phyloP scores from a whole-genome alignment of 2,329 filamentous ascomycete species.

The Arthrobotrys musiformis region DNA sequence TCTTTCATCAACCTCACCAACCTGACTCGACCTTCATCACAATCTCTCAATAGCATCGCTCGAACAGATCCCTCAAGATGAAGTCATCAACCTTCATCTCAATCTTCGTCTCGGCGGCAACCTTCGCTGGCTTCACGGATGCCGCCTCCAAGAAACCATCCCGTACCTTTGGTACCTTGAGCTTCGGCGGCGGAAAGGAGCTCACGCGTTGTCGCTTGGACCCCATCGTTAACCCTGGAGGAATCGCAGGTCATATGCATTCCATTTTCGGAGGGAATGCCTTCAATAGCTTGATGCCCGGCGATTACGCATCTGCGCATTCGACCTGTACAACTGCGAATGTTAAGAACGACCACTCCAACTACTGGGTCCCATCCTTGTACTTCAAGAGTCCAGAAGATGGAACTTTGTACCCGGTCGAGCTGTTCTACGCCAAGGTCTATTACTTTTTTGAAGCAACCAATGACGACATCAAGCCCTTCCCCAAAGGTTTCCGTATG shows the following conservation, averaged over 20 bases:
- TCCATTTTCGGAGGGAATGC: constrained; percentile 76
- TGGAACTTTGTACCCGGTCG: constrained; percentile 39
- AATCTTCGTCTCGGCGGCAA: constrained; percentile 9
- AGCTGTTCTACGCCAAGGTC: constrained; percentile 48
- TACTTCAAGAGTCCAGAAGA: constrained; percentile 68
- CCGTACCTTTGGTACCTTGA: constrained; percentile 46
- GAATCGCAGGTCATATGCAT: constrained; percentile 75
- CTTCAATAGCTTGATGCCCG: constrained; percentile 37
- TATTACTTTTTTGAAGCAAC: constrained; percentile 54
- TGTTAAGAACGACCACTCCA: constrained; percentile 83
- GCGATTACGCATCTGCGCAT: constrained; percentile 12
- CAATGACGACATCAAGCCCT: constrained; percentile 73
- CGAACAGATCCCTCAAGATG: constrained; percentile 16
- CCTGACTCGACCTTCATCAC: neutral
- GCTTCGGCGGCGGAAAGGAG: constrained; percentile 48
- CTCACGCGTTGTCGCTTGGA: constrained; percentile 70
- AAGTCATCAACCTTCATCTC: constrained; percentile 25
- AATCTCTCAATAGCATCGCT: neutral
- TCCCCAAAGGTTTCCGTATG: constrained; percentile 83
- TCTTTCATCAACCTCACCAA: constrained; percentile 1
- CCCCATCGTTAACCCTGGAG: constrained; percentile 75
- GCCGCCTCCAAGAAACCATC: constrained; percentile 40
- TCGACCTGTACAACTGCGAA: constrained; percentile 80
- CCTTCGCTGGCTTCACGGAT: constrained; percentile 16
- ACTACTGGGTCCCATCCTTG: constrained; percentile 83